A percentile compares a stretch with the other conserved stretches of the same genome.
These are phyloP conservation scores for Escovopsis weberi DNA, from an alignment of 2,329 filamentous ascomycete species.

Conservation along the genomic window DNA sequence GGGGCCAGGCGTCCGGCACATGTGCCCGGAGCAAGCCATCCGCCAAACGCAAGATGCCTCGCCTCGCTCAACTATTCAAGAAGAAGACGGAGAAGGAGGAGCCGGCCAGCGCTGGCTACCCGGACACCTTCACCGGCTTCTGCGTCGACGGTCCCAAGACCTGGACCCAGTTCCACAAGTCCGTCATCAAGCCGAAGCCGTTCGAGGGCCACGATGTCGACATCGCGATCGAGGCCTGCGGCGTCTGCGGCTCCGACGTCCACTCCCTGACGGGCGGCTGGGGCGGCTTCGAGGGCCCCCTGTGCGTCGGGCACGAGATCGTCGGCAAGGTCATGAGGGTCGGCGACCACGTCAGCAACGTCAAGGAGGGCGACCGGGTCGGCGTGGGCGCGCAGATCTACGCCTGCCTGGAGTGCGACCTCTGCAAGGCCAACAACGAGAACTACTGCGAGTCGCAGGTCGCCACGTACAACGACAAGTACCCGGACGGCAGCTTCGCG, in stretches of 20 bases:
- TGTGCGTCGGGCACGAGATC: constrained; percentile 44
- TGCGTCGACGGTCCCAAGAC: constrained; percentile 26
- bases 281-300: constrained; percentile 31
- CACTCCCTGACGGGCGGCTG: constrained; percentile 44
- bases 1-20: no score
- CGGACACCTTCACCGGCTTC: constrained; percentile 29
- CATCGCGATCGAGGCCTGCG: constrained; percentile 57
- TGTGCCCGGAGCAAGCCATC: background rate
- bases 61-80: background rate
- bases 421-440: constrained; percentile 33
- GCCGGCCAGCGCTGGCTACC: constrained; percentile 24
- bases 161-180: constrained; percentile 27
- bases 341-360: constrained; percentile 28
- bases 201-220: constrained; percentile 35
- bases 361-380: constrained; percentile 49
- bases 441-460: constrained; percentile 34
- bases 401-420: constrained; percentile 37
- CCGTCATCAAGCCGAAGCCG: constrained; percentile 22
- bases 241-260: constrained; percentile 47
- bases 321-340: constrained; percentile 38
- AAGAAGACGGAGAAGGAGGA: background rate
- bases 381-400: constrained; percentile 47
- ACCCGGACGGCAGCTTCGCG: constrained; percentile 41
- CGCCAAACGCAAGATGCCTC: background rate
- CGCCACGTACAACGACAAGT: constrained; percentile 44